Evolutionary conservation across 2,329 filamentous ascomycete species (phyloP).

Genomic region (Stagonosporopsis cucurbitacearum): DNA sequence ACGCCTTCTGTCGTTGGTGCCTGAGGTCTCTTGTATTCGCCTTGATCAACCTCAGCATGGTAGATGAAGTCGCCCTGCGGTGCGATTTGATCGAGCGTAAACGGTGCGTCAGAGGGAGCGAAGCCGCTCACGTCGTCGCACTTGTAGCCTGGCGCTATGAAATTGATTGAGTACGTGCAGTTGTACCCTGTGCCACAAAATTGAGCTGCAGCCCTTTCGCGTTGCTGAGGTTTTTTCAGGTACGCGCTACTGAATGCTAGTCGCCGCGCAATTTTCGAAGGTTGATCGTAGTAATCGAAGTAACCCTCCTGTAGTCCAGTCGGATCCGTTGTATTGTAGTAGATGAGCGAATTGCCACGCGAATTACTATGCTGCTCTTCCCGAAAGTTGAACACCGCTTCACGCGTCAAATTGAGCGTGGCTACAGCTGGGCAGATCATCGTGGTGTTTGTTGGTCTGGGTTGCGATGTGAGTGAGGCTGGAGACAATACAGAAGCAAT

Average conservation of each 20-base stretch:
- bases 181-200: conserved; percentile 46
- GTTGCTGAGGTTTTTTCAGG: conserved; percentile 37
- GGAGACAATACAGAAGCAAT: conserved; percentile 48
- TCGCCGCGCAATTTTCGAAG: conserved; percentile 43
- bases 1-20: conserved; percentile 30
- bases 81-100: conserved; percentile 40
- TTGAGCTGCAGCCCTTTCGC: conserved; percentile 30
- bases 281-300: conserved; percentile 50
- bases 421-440: conserved; percentile 36
- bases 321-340: conserved; percentile 46
- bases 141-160: conserved; percentile 47
- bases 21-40: conserved; percentile 42
- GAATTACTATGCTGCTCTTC: conserved; percentile 23
- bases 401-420: conserved; percentile 42
- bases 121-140: conserved; percentile 38
- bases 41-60: conserved; percentile 37
- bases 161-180: conserved; percentile 45
- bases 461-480: conserved; percentile 43
- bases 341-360: conserved; percentile 35
- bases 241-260: conserved; percentile 44
- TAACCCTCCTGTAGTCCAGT: conserved; percentile 27
- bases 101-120: conserved; percentile 28
- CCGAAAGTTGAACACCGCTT: conserved; percentile 41
- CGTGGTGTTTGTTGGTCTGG: conserved; percentile 22
- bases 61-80: conserved; percentile 44